Evolutionary conservation across 768 basidiomycete genomes (phyloP).

Genomic region (Asterophora parasitica): DNA sequence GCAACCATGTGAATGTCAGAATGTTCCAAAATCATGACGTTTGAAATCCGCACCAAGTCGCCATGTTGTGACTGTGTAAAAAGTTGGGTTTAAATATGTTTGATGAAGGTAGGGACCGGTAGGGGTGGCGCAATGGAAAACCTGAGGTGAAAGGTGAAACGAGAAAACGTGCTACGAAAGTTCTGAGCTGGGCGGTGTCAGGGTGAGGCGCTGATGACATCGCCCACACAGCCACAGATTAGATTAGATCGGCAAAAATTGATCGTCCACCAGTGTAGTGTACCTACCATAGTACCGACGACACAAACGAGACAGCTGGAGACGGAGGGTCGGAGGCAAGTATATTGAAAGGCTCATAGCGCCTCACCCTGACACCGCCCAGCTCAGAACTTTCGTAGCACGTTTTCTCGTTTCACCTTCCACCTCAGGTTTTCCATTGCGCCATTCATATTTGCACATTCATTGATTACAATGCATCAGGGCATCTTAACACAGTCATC

Average conservation of each 20-base stretch:
- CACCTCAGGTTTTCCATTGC: neutral
- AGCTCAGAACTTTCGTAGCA: neutral
- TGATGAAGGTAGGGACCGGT: neutral
- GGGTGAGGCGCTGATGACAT: neutral
- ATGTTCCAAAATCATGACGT: neutral
- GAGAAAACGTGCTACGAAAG: neutral
- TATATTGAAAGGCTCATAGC: too few species aligned
- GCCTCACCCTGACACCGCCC: neutral
- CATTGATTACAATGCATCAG: too few species aligned
- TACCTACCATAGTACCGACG: too few species aligned
- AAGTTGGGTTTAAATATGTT: neutral
- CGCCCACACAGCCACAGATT: neutral
- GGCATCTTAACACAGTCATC: too few species aligned
- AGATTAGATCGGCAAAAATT: too few species aligned
- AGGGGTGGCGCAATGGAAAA: neutral
- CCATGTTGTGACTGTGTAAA: conserved; percentile 1
- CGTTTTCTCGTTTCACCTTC: neutral
- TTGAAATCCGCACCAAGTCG: conserved; percentile 8
- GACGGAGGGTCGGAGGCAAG: too few species aligned
- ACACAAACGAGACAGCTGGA: too few species aligned
- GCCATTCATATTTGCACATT: too few species aligned
- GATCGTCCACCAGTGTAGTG: too few species aligned
- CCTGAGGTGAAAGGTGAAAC: neutral
- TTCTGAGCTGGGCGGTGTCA: neutral
- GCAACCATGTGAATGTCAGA: neutral